A percentile compares a stretch with the other conserved stretches of the same genome.
Conservation (phyloP, 768 basidiomycete genomes). For the Rhodotorula paludigena region DNA sequence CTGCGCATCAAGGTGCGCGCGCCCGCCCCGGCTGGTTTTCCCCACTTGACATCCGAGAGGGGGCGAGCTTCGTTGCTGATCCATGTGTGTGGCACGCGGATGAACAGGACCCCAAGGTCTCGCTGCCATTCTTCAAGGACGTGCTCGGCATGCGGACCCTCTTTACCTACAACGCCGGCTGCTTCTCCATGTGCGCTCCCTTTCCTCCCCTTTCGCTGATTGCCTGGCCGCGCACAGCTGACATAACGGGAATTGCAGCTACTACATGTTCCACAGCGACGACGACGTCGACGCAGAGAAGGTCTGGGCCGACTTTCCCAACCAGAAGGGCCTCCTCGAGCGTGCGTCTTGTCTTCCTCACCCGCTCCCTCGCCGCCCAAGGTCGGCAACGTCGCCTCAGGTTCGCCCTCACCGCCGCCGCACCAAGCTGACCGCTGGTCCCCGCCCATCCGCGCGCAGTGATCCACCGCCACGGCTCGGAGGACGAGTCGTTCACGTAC, state of each 20-base stretch:
- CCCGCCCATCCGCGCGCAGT: conserved; percentile 6
- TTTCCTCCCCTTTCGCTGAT: background rate
- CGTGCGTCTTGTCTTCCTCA: conserved; percentile 9
- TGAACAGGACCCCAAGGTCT: conserved; percentile 15
- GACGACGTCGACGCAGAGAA: conserved; percentile 29
- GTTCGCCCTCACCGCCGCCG: no score
- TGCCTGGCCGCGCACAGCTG: no score
- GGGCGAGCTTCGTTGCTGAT: background rate
- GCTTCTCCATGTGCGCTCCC: conserved; percentile 23
- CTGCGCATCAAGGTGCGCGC: conserved; percentile 24
- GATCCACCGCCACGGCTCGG: conserved; percentile 34
- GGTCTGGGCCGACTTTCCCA: conserved; percentile 29
- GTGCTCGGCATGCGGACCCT: conserved; percentile 31
- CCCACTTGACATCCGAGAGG: no score
- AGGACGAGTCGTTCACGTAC: conserved; percentile 25
- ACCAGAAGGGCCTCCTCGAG: conserved; percentile 34
- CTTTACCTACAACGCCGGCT: conserved; percentile 34
- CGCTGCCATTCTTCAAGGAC: conserved; percentile 31
- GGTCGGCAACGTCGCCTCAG: no score
- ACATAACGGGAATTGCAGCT: background rate
- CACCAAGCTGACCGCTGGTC: background rate
- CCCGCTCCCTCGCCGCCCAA: background rate
- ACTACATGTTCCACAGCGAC: conserved; percentile 35
- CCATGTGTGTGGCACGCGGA: background rate
- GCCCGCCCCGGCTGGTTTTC: background rate